These are phyloP conservation scores for Neonectria hederae DNA, from an alignment of 2,329 filamentous ascomycete species.

Conservation along the genomic window DNA sequence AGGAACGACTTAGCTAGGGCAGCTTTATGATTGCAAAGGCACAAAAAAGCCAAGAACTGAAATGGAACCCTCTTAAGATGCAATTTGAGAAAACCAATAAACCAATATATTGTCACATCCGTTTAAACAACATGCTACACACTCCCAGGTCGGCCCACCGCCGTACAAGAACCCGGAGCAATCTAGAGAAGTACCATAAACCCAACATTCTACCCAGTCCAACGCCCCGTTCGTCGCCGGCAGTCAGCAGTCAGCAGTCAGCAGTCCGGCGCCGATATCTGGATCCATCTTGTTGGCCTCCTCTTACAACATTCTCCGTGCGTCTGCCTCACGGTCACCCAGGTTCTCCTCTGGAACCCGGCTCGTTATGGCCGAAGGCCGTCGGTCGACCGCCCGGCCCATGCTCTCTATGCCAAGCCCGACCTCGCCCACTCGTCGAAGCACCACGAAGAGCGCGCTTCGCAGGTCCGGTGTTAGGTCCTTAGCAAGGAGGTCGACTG, in stretches of 20 bases:
- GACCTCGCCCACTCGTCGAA: slow-evolving; percentile 85
- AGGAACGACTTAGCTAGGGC: neutral
- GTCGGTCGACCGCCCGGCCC: slow-evolving; percentile 45
- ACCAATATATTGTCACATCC: slow-evolving; percentile 36
- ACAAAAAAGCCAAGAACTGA: neutral
- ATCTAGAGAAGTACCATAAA: slow-evolving; percentile 38
- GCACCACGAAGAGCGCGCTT: slow-evolving; percentile 77
- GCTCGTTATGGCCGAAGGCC: slow-evolving; percentile 55
- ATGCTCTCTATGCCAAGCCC: slow-evolving; percentile 66
- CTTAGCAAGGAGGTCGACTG: slow-evolving; percentile 82
- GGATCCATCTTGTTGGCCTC: slow-evolving; percentile 7
- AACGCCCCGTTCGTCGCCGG: slow-evolving; percentile 39
- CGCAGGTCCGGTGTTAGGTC: slow-evolving; percentile 85
- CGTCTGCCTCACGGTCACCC: slow-evolving; percentile 46
- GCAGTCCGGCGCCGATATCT: slow-evolving; percentile 15
- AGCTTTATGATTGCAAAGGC: neutral
- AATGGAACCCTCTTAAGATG: neutral
- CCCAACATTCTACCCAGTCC: slow-evolving; percentile 45
- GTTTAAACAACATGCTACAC: slow-evolving; percentile 37
- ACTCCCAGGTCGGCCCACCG: slow-evolving; percentile 25
- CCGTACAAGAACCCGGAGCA: slow-evolving; percentile 24
- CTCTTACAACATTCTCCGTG: slow-evolving; percentile 48
- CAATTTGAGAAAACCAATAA: neutral
- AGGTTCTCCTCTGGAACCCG: slow-evolving; percentile 42
- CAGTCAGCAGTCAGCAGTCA: slow-evolving; percentile 9